Evolutionary conservation across 805 yeast genomes (phyloP).

Genomic region (Maudiozyma bulderi): DNA sequence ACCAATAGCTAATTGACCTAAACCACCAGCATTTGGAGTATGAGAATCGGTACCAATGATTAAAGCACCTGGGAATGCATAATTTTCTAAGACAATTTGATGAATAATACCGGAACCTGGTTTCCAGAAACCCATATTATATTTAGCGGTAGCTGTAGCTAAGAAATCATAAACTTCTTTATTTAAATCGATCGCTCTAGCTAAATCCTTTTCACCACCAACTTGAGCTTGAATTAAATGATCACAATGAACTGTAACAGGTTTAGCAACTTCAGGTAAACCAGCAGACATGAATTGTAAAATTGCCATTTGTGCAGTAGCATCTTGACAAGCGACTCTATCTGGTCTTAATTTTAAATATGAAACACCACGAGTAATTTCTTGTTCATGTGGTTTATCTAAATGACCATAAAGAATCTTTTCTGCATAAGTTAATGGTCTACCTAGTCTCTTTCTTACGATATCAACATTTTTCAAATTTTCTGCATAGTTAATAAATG

Average conservation of each 20-base stretch:
- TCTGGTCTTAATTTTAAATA: constrained; percentile 94
- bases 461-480: constrained; percentile 81
- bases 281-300: constrained; percentile 96
- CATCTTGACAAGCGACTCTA: constrained; percentile 98
- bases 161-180: constrained; percentile 92
- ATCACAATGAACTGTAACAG: constrained; percentile 95
- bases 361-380: constrained; percentile 76
- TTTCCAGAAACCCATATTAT: constrained; percentile 97
- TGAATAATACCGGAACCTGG: constrained; percentile 98
- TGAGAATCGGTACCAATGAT: constrained; percentile 96
- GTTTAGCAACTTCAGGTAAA: constrained; percentile 82
- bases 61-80: constrained; percentile 94
- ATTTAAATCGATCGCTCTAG: constrained; percentile 78
- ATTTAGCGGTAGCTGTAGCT: constrained; percentile 82
- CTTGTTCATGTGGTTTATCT: constrained; percentile 84
- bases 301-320: constrained; percentile 97
- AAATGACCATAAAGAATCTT: constrained; percentile 91
- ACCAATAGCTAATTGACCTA: constrained; percentile 96
- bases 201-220: constrained; percentile 80
- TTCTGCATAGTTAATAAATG: constrained; percentile 86
- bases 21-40: constrained; percentile 97
- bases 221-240: constrained; percentile 93
- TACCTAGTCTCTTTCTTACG: constrained; percentile 68
- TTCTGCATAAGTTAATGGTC: constrained; percentile 93
- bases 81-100: constrained; percentile 92